Evolutionary conservation across 345 rosid genomes (phyloP).

Genomic region (Sisymbrium irio): DNA sequence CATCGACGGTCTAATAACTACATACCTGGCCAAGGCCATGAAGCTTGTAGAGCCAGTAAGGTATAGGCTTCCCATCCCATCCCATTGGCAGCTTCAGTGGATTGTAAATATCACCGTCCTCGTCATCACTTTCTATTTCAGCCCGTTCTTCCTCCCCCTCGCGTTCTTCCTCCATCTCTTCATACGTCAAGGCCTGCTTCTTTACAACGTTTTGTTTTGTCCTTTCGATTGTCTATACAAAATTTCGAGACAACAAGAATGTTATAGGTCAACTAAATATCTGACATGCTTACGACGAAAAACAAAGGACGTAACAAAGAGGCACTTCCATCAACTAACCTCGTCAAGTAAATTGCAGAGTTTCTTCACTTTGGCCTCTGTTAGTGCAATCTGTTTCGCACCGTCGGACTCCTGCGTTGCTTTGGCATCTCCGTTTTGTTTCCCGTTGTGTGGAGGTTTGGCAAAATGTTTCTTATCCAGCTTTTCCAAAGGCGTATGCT

Average conservation of each 20-base stretch:
- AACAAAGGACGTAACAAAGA: background rate
- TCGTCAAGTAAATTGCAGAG: conserved; percentile 71
- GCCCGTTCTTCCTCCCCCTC: conserved; percentile 93
- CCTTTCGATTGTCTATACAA: conserved; percentile 56
- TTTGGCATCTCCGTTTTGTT: conserved; percentile 53
- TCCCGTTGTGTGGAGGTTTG: conserved; percentile 51
- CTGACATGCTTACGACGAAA: background rate
- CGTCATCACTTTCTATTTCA: conserved; percentile 97
- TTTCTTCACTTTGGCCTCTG: conserved; percentile 70
- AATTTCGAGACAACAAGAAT: background rate
- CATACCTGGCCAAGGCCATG: conserved; percentile 98
- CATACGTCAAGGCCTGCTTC: conserved; percentile 92
- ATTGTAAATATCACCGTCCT: conserved; percentile 87
- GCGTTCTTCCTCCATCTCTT: conserved; percentile 96
- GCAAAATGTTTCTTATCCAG: conserved; percentile 93
- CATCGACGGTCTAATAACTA: background rate
- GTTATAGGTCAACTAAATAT: background rate
- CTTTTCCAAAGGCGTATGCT: conserved; percentile 76
- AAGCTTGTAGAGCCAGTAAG: conserved; percentile 98
- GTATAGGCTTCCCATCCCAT: conserved; percentile 99
- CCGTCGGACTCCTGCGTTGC: conserved; percentile 43
- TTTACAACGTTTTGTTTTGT: conserved; percentile 85
- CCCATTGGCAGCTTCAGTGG: conserved; percentile 98
- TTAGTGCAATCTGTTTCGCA: conserved; percentile 64
- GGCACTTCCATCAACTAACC: conserved; percentile 44